Evolutionary conservation across 331 rosid genomes (phyloP), one percentile per base, ranked within the genome.

Genomic region (Ulmus americana): DNA sequence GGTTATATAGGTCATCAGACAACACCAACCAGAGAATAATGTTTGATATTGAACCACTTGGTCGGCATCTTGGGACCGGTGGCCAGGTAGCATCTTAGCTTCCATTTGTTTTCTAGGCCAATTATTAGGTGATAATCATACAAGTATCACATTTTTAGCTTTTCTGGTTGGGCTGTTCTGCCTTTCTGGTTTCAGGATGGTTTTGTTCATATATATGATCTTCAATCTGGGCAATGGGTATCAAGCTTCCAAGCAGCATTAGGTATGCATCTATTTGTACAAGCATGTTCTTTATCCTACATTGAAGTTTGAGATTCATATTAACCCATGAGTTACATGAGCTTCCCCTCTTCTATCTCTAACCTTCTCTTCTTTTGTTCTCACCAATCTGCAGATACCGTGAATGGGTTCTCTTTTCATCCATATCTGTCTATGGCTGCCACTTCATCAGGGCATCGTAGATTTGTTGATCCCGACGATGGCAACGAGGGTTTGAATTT

Each of bases 151-250:
- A 28, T 3, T 13, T 47, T 7, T 28, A 55, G 5, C 12, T 56
- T 56, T 5, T 1, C n/a, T 10, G n/a, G 6, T 5, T 15, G 7
- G 11, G 39, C 7, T 1, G 1, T 35, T 45, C 45, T 45, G 63
- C 65, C 35, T 61, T 60, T 55, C 71, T 61, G 59, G 65, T 54
- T 80, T 64, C 77, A 92, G 98, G 95, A 89, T 60, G 97, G 98
- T 64, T 44, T 67, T 35, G 95, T 92, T 73, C 98, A 92, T 71
- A 71, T 89, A 63, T 92, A 89, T 60, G 90, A 89, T 82, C 97
- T 89, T 69, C 90, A 86, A 80, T 85, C 91, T 35, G 98, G 98
- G 79, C 95, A 85, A 73, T 92, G 98, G 98, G 81, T 83, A 50
- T 80, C 97, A 45, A 72, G 90, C 68, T 92, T 89, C 67, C 90